These are phyloP conservation scores for Chalciporus piperatus DNA, from an alignment of 768 basidiomycete genomes.

Conservation along the genomic window DNA sequence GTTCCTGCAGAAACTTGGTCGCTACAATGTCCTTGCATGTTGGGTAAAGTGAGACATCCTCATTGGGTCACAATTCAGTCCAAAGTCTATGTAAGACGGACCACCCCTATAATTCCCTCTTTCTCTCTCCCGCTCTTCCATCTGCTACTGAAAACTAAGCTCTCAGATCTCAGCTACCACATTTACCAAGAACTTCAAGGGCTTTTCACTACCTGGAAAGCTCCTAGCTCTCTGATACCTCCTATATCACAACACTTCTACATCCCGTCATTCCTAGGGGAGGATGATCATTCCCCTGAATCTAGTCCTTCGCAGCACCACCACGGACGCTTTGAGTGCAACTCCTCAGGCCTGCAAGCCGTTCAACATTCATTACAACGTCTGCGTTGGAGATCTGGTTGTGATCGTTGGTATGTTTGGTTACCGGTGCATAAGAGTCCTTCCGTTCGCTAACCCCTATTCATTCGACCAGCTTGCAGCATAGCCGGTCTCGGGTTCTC, in stretches of 20 bases:
- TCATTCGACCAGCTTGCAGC: constrained; percentile 7
- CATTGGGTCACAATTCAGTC: neutral
- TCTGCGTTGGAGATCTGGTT: constrained; percentile 25
- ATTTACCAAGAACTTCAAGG: neutral
- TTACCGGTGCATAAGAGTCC: too few relatives aligned
- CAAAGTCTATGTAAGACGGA: neutral
- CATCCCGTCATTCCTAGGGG: neutral
- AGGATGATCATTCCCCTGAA: constrained; percentile 2
- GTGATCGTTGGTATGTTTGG: constrained; percentile 19
- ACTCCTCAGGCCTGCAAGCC: constrained; percentile 10
- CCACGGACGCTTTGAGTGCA: neutral
- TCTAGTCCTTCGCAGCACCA: neutral
- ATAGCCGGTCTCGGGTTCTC: constrained; percentile 19
- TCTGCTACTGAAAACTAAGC: neutral
- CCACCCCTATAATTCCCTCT: neutral
- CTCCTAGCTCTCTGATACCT: neutral
- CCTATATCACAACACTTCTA: neutral
- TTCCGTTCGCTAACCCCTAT: neutral
- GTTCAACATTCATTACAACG: constrained; percentile 5
- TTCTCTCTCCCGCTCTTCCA: neutral
- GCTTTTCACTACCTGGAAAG: neutral
- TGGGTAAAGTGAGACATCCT: neutral
- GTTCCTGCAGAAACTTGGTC: too few relatives aligned
- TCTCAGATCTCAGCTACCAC: neutral
- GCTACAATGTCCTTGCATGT: too few relatives aligned